Evolutionary conservation across 129 eudicot genomes (phyloP).

Genomic region (Saposhnikovia divaricata): DNA sequence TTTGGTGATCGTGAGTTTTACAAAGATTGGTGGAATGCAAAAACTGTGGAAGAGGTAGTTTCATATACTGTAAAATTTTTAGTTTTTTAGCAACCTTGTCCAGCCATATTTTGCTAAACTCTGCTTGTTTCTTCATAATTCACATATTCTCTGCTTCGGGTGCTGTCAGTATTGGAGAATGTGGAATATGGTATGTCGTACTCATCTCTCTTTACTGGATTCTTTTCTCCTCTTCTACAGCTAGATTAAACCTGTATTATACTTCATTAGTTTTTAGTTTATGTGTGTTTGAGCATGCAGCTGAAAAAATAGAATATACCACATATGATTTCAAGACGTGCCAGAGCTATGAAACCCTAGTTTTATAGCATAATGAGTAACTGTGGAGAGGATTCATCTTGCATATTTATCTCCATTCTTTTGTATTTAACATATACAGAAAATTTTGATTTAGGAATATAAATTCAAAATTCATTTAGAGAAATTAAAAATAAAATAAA

Average conservation of each 20-base stretch:
- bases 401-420: neutral
- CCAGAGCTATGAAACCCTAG: neutral
- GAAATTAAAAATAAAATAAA: neutral
- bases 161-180: constrained; percentile 90
- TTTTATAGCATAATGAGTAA: neutral
- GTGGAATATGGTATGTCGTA: constrained; percentile 88
- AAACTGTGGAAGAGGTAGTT: constrained; percentile 87
- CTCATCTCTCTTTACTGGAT: neutral
- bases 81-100: constrained; percentile 5
- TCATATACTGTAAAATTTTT: neutral
- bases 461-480: neutral
- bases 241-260: neutral
- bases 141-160: constrained; percentile 5
- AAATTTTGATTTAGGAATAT: too few species aligned
- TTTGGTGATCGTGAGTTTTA: constrained; percentile 99
- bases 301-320: neutral
- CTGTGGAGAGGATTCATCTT: neutral
- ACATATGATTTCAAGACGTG: neutral
- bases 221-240: neutral
- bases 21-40: constrained; percentile 99
- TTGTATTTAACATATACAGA: neutral
- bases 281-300: neutral
- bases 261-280: neutral
- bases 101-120: constrained; percentile 15
- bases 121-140: neutral